Conservation (phyloP, 169 alveolate species). For the Eimeria mitis region DNA sequence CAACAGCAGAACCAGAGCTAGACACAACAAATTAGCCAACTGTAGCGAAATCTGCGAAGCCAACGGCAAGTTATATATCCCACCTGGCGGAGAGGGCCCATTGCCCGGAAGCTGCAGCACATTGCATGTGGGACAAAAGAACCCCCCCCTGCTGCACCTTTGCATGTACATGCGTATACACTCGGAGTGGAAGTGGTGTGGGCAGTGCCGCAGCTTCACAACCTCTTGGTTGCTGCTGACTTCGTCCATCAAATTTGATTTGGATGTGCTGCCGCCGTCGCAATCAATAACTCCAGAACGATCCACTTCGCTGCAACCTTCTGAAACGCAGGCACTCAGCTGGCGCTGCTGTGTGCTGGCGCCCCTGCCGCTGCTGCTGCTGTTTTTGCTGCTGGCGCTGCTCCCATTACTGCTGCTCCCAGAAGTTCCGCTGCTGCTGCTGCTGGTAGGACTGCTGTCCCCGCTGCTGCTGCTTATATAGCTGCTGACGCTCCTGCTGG, state of each 20-base stretch:
- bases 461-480: neutral
- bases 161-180: constrained; percentile 56
- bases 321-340: neutral
- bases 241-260: neutral
- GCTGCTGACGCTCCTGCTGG: constrained; percentile 21
- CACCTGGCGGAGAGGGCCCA: constrained; percentile 77
- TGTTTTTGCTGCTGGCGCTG: neutral
- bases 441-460: constrained; percentile 9
- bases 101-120: constrained; percentile 74
- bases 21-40: neutral
- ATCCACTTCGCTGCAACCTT: constrained; percentile 2
- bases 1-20: neutral
- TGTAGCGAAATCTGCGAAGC: neutral
- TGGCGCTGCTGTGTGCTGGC: neutral
- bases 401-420: neutral
- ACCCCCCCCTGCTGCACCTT: constrained; percentile 61
- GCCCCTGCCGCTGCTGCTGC: neutral
- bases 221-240: constrained; percentile 30
- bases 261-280: neutral
- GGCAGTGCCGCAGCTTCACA: constrained; percentile 46
- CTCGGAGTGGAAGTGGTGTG: constrained; percentile 66
- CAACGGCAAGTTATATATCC: neutral
- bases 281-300: neutral
- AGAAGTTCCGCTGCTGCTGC: neutral
- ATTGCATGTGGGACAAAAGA: constrained; percentile 75